phyloP scores from a whole-genome alignment of 345 rosid genomes.

The Syzygium grande region DNA sequence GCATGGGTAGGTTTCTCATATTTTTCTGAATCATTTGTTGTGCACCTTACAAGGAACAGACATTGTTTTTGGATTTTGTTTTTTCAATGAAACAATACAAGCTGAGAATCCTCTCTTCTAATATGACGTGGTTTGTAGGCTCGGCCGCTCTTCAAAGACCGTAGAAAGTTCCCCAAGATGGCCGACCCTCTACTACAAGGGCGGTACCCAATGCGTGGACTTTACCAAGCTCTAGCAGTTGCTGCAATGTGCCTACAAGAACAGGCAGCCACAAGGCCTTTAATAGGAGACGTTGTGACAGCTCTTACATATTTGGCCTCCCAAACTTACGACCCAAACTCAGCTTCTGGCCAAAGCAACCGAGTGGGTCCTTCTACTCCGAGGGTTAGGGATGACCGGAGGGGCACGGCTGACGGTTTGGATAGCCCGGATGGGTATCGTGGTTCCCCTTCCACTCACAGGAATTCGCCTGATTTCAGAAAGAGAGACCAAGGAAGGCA shows the following conservation, averaged over 20 bases:
- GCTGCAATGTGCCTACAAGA: constrained; percentile 99
- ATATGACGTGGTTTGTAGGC: constrained; percentile 39
- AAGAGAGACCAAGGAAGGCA: constrained; percentile 56
- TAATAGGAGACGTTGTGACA: constrained; percentile 92
- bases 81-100: background rate
- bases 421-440: constrained; percentile 61
- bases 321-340: constrained; percentile 73
- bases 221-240: constrained; percentile 97
- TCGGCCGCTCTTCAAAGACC: constrained; percentile 90
- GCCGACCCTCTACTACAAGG: constrained; percentile 93
- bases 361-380: constrained; percentile 63
- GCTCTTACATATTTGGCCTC: constrained; percentile 95
- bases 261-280: constrained; percentile 93
- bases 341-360: constrained; percentile 46
- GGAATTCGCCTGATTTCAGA: constrained; percentile 85
- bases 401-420: constrained; percentile 54
- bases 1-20: constrained; percentile 65
- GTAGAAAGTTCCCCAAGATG: constrained; percentile 94
- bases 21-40: constrained; percentile 1
- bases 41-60: background rate
- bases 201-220: constrained; percentile 83
- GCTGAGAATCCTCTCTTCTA: background rate
- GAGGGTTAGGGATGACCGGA: constrained; percentile 56
- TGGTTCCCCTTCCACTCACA: constrained; percentile 69
- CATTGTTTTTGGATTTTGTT: background rate